Percentiles rank a stretch among this genome's conserved stretches.
phyloP scores from a whole-genome alignment of 441 rosid genomes.

The Pelargonium myrrhifolium region DNA sequence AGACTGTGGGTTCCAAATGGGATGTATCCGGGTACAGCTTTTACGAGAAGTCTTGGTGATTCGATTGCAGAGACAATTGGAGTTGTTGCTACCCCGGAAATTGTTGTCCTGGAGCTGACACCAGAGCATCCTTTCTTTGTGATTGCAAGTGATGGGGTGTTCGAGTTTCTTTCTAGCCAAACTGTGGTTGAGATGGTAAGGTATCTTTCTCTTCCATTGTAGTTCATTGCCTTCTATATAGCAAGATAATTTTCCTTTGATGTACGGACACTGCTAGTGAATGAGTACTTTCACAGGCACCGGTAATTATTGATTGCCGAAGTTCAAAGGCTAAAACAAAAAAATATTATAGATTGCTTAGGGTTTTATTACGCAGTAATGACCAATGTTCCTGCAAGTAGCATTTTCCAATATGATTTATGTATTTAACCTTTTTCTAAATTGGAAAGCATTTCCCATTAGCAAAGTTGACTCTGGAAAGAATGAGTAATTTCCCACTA shows the following conservation, averaged over 20 bases:
- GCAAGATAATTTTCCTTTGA: neutral
- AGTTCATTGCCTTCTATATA: neutral
- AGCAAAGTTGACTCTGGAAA: neutral
- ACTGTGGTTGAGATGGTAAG: slow-evolving; percentile 98
- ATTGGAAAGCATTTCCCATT: neutral
- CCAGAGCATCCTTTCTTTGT: slow-evolving; percentile 83
- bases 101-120: slow-evolving; percentile 78
- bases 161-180: slow-evolving; percentile 95
- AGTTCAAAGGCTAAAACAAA: neutral
- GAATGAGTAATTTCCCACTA: neutral
- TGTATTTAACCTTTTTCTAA: neutral
- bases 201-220: slow-evolving; percentile 24
- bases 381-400: neutral
- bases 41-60: slow-evolving; percentile 95
- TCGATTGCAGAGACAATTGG: slow-evolving; percentile 94
- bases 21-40: slow-evolving; percentile 99
- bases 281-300: neutral
- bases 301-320: neutral
- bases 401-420: neutral
- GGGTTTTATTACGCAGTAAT: neutral
- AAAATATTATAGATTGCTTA: neutral
- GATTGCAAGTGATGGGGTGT: slow-evolving; percentile 98
- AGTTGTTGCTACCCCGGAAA: slow-evolving; percentile 95
- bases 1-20: slow-evolving; percentile 92
- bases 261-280: neutral